Evolutionary conservation across 1,284 basidiomycete genomes (phyloP), one percentile per base, ranked within the genome.

Genomic region (Athelia sp.): DNA sequence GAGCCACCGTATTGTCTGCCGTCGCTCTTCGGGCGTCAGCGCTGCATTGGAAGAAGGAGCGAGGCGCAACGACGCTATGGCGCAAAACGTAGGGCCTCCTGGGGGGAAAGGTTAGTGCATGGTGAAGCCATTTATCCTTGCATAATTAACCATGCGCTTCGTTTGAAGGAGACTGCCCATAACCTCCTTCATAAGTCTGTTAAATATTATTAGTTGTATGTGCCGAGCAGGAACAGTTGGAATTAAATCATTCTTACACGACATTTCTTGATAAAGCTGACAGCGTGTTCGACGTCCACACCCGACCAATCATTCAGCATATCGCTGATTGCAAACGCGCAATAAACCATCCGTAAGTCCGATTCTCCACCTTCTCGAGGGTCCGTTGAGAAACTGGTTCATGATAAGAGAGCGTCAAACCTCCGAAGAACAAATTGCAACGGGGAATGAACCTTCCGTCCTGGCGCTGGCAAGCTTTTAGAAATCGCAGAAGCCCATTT

Each of bases 11-110:
- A 87, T 68, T 0, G 86, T 86, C 45, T 71, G 66, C 15, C 63
- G 55, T 48, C 72, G 73, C 56, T 87, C 74, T n/a, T 58, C 50
- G 2, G 62, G 50, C 15, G 76, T 65, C 18, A 85, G 62, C 48
- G 47, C 56, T n/a, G 57, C 60, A 21, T 34, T 53, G 43, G 52
- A 51, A 36, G 61, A 56, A 32, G 64, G 69, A 2, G 70, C 76
- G 36, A 97, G 75, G 26, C 78, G 65, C 2, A 96, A 75, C 0
- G 87, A 78, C 1, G 94, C 91, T 13, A 97, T 64, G 1, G 89
- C 87, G 58, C 91, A 97, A 65, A 98, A 98, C 1, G 95, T 96
- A 32, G 93, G 92, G 4, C 96, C 96, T 18, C 93, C 93, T 91
- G 54, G 17, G n/a, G 19, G n/a, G 6, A n/a, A 34, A n/a, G 11